Evolutionary conservation across 1,284 basidiomycete genomes (phyloP).

Genomic region (Tremellales sp.): DNA sequence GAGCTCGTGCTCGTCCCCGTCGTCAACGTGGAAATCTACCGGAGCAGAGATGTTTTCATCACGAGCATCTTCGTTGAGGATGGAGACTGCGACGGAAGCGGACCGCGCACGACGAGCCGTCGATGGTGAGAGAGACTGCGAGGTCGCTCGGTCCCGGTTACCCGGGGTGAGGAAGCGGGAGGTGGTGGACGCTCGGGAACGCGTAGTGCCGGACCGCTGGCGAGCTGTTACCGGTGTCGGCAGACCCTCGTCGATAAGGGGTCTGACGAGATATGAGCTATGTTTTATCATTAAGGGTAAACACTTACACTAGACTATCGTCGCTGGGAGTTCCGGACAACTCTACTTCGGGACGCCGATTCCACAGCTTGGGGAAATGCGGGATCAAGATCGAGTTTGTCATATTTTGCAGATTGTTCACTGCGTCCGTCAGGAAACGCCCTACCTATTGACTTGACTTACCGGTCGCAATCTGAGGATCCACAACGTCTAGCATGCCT

Average conservation of each 20-base stretch:
- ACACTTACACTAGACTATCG: conserved; percentile 14
- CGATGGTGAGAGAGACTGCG: not conserved
- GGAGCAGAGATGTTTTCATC: not conserved
- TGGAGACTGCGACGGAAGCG: no score
- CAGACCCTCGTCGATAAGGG: not conserved
- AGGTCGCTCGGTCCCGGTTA: not conserved
- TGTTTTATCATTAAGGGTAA: not conserved
- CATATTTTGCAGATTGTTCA: conserved; percentile 46
- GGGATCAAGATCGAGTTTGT: conserved; percentile 47
- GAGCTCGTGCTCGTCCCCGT: conserved; percentile 28
- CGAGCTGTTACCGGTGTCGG: not conserved
- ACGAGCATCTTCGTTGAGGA: no score
- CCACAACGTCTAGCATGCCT: conserved; percentile 40
- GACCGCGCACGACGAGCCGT: not conserved
- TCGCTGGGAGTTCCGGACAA: conserved; percentile 25
- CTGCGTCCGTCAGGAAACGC: conserved; percentile 10
- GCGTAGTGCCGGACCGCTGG: conserved; percentile 3
- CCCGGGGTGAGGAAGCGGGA: conserved; percentile 14
- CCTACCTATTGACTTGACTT: conserved; percentile 3
- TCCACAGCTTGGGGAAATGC: conserved; percentile 40
- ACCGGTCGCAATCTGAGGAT: conserved; percentile 42
- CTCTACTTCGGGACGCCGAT: conserved; percentile 37
- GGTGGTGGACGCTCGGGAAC: conserved; percentile 17
- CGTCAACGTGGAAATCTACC: conserved; percentile 9
- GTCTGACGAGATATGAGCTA: not conserved